Percentiles rank a stretch among this genome's conserved stretches.
phyloP scores from a whole-genome alignment of 345 rosid species.

The Eucalyptus albens region DNA sequence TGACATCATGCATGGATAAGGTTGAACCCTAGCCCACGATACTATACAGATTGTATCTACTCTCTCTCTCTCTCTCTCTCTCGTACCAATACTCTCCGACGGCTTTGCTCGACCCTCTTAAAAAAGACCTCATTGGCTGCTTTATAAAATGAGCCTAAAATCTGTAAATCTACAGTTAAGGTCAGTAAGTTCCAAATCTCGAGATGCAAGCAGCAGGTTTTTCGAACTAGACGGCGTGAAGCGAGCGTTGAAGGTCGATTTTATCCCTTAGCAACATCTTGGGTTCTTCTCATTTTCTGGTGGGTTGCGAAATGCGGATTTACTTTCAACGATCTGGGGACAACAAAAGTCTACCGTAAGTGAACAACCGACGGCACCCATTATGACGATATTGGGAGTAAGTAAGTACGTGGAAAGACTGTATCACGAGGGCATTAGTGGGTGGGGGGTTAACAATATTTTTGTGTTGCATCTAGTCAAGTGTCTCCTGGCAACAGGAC shows the following conservation, averaged over 20 bases:
- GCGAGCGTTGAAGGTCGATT: neutral
- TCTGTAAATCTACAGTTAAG: neutral
- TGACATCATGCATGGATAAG: neutral
- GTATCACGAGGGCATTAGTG: neutral
- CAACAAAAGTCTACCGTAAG: neutral
- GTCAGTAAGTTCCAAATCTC: neutral
- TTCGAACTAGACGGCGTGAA: neutral
- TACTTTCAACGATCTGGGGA: neutral
- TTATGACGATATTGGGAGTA: neutral
- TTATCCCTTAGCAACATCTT: neutral
- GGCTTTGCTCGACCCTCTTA: neutral
- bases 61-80: neutral
- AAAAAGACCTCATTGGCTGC: neutral
- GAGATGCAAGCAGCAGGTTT: neutral
- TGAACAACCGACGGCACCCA: neutral
- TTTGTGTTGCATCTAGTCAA: neutral
- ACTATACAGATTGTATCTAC: neutral
- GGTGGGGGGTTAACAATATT: neutral
- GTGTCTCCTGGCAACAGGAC: neutral
- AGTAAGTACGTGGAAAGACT: neutral
- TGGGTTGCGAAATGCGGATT: neutral
- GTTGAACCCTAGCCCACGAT: neutral
- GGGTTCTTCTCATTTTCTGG: neutral
- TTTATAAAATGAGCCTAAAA: neutral
- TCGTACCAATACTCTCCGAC: neutral